Conservation (phyloP, 495 filamentous ascomycete species). For the Aspergillus conjunctus region DNA sequence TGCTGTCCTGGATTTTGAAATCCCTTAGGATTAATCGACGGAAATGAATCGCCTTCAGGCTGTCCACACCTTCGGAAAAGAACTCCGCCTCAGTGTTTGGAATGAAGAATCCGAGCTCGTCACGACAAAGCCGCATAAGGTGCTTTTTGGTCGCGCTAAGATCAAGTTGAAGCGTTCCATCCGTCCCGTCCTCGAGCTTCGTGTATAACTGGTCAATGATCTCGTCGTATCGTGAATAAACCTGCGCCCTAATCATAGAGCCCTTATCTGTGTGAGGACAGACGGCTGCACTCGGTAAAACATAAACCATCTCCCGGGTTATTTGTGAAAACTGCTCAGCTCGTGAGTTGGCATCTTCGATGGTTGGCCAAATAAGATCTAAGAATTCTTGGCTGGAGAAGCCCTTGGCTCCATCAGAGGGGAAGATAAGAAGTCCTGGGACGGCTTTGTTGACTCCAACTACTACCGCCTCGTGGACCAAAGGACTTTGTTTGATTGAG, state of each 20-base stretch:
- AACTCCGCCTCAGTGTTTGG: constrained; percentile 48
- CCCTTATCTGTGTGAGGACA: constrained; percentile 59
- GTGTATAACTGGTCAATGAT: constrained; percentile 53
- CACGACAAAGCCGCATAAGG: constrained; percentile 43
- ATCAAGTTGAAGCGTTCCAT: constrained; percentile 38
- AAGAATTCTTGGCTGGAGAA: constrained; percentile 46
- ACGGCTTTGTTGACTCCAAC: constrained; percentile 54
- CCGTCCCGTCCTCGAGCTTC: constrained; percentile 29
- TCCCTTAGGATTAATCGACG: constrained; percentile 51
- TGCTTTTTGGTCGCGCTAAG: constrained; percentile 41
- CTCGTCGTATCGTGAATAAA: constrained; percentile 49
- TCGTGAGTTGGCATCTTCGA: constrained; percentile 51
- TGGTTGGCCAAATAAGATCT: constrained; percentile 47
- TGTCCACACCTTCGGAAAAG: constrained; percentile 60
- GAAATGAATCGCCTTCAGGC: constrained; percentile 61
- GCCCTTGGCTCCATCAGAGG: constrained; percentile 31
- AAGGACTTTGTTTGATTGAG: constrained; percentile 49
- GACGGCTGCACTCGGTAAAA: constrained; percentile 41
- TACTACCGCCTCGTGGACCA: constrained; percentile 60
- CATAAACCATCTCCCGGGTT: constrained; percentile 55
- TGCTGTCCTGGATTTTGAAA: constrained; percentile 39
- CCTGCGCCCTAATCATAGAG: constrained; percentile 57
- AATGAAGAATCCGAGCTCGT: constrained; percentile 44
- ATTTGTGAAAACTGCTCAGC: constrained; percentile 59
- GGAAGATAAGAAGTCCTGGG: constrained; percentile 59